These are phyloP conservation scores for Botryotinia calthae DNA, from an alignment of 2,329 filamentous ascomycete species.

Conservation along the genomic window DNA sequence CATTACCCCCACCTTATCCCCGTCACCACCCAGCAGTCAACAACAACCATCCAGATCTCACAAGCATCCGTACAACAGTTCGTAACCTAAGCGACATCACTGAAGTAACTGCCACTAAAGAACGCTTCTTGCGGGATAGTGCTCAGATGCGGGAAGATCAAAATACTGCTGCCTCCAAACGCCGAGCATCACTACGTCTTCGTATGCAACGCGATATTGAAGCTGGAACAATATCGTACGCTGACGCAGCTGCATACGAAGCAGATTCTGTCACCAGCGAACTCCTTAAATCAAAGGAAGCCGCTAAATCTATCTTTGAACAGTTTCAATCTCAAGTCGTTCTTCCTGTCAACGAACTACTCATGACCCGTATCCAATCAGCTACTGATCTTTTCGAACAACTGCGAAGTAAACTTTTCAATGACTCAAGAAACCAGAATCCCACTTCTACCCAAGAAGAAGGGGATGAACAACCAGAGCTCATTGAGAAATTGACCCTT, in stretches of 20 bases:
- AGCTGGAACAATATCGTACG: constrained; percentile 75
- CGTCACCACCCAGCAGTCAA: constrained; percentile 94
- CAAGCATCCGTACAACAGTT: constrained; percentile 70
- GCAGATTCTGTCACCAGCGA: constrained; percentile 71
- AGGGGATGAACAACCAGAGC: constrained; percentile 89
- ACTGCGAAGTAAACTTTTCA: constrained; percentile 68
- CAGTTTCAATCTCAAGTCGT: constrained; percentile 79
- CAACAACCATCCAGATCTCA: constrained; percentile 90
- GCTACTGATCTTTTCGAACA: constrained; percentile 77
- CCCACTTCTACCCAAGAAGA: constrained; percentile 90
- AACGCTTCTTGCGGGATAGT: constrained; percentile 55
- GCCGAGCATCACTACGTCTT: constrained; percentile 63
- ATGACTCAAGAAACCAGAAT: constrained; percentile 59
- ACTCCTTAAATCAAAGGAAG: constrained; percentile 65
- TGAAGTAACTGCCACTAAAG: constrained; percentile 68
- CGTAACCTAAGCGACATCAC: constrained; percentile 70
- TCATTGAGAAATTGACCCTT: constrained; percentile 89
- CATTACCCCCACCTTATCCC: constrained; percentile 88
- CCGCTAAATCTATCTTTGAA: constrained; percentile 78
- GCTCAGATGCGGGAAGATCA: constrained; percentile 58
- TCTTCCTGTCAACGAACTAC: constrained; percentile 76
- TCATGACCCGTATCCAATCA: constrained; percentile 70
- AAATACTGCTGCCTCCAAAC: constrained; percentile 48
- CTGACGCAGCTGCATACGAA: constrained; percentile 79
- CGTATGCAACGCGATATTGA: constrained; percentile 79